phyloP scores from a whole-genome alignment of 2,329 filamentous ascomycete species.

The Sporothrix dimorphospora region DNA sequence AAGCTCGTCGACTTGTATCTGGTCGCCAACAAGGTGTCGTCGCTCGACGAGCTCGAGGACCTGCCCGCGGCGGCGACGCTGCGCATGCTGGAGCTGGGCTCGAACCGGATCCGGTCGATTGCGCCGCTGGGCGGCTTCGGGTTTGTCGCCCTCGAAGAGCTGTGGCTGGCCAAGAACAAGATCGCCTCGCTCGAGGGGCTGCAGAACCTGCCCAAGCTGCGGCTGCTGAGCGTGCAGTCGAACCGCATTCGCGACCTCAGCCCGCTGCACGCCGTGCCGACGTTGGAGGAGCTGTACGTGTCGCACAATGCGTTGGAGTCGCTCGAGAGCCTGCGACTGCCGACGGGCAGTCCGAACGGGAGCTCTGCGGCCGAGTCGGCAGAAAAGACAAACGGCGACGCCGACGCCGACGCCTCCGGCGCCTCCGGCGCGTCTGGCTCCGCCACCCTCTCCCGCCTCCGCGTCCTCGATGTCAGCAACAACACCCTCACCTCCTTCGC shows the following conservation, averaged over 20 bases:
- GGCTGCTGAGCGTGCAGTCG: slow-evolving; percentile 90
- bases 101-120: slow-evolving; percentile 79
- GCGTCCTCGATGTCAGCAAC: slow-evolving; percentile 84
- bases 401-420: background rate
- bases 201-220: slow-evolving; percentile 71
- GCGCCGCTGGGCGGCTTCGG: slow-evolving; percentile 76
- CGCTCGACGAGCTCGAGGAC: slow-evolving; percentile 81
- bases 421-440: background rate
- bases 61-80: slow-evolving; percentile 58
- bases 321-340: slow-evolving; percentile 59
- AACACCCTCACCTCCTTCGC: slow-evolving; percentile 78
- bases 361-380: background rate
- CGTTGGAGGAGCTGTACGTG: slow-evolving; percentile 78
- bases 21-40: slow-evolving; percentile 90
- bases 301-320: slow-evolving; percentile 89
- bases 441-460: slow-evolving; percentile 54
- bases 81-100: slow-evolving; percentile 85
- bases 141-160: slow-evolving; percentile 85
- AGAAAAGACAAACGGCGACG: background rate
- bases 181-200: slow-evolving; percentile 41
- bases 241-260: slow-evolving; percentile 83
- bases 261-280: slow-evolving; percentile 63
- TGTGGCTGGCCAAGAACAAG: slow-evolving; percentile 57
- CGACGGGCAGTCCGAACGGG: slow-evolving; percentile 46
- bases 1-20: slow-evolving; percentile 85